Conservation (phyloP, 345 rosid genomes). For the Gossypium rotundifolium region DNA sequence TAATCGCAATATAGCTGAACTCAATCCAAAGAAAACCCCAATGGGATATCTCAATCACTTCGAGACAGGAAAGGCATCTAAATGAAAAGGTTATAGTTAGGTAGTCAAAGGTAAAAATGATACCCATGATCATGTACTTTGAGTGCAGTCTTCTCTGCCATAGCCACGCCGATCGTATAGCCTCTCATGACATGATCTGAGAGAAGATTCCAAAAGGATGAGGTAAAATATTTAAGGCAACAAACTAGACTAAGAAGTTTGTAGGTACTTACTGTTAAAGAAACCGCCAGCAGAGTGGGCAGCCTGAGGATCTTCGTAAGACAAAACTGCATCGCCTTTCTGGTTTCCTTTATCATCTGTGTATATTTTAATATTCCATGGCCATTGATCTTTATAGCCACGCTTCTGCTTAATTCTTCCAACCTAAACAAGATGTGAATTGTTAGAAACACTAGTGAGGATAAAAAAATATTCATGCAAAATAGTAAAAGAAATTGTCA, state of each 20-base stretch:
- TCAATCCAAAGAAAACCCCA: not conserved
- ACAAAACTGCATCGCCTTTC: slow-evolving; percentile 86
- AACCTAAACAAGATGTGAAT: slow-evolving; percentile 40
- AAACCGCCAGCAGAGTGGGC: slow-evolving; percentile 94
- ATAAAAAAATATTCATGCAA: not conserved
- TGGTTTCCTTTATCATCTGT: slow-evolving; percentile 84
- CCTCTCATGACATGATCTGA: slow-evolving; percentile 88
- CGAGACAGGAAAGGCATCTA: not conserved
- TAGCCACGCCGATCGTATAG: slow-evolving; percentile 63
- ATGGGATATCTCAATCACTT: not conserved
- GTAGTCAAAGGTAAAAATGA: not conserved
- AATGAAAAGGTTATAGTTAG: not conserved
- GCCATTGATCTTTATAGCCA: slow-evolving; percentile 98
- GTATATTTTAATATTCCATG: slow-evolving; percentile 89
- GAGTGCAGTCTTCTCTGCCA: slow-evolving; percentile 95
- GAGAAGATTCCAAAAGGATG: slow-evolving; percentile 1
- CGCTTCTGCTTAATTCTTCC: slow-evolving; percentile 96
- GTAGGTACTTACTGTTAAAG: slow-evolving; percentile 51
- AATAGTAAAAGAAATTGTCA: not conserved
- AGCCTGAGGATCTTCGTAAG: slow-evolving; percentile 96
- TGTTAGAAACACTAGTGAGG: slow-evolving; percentile 4
- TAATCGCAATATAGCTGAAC: not conserved
- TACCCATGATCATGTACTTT: slow-evolving; percentile 66
- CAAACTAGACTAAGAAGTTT: slow-evolving; percentile 1
- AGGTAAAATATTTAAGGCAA: not conserved